Base-by-base conservation (phyloP, 2,329 filamentous ascomycete species). In the Ophiostoma tasmaniense region DNA sequence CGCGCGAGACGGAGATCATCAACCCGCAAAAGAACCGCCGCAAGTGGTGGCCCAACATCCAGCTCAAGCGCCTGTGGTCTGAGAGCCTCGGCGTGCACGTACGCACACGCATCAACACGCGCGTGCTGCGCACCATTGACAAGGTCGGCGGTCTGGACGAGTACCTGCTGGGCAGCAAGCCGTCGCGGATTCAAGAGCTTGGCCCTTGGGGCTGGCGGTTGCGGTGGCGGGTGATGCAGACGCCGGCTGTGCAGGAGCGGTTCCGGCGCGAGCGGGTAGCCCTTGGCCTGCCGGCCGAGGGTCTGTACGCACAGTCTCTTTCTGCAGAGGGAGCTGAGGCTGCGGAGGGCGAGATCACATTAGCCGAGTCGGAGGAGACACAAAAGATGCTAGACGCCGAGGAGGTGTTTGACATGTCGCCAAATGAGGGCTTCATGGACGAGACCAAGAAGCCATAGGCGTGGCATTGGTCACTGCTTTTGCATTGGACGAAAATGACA, bases 131-230 rank as follows among this genome's bases (percentile, higher is more conserved):
- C 76, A 89, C 88, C 45, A 91, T 98, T 76, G 88, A 92, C 76
- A 94, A 93, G 77, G 87, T 90, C 71, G 94, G 94, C 70, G 93
- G 95, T 8, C 83, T 99, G 72, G 95, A 99, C 78, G 88, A 93
- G 75, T 99, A 99, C 80, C 82, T 99, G 64, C 83, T 97, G 59
- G 93, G 92, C 73, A 85, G 88, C 77, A 95, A 92, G 80, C 82
- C 89, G 20, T 85, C 83, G 55, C 86, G 95, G 72, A 84, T 98
- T 76, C 91, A 89, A 81, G 92, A 97, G 79, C 82, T 99, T 69
- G 95, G 95, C 5, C 88, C 94, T 67, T 90, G 90, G 73, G 95
- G 95, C 7, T 99, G 95, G 95, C 87, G 89, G 74, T 81, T 99
- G 75, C 84, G 95, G 73, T 97, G 93, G 91, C 86, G 91, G 71